These are phyloP conservation scores for Oryza coarctata DNA, from an alignment of 176 grass and related monocot genomes.

Conservation along the genomic window DNA sequence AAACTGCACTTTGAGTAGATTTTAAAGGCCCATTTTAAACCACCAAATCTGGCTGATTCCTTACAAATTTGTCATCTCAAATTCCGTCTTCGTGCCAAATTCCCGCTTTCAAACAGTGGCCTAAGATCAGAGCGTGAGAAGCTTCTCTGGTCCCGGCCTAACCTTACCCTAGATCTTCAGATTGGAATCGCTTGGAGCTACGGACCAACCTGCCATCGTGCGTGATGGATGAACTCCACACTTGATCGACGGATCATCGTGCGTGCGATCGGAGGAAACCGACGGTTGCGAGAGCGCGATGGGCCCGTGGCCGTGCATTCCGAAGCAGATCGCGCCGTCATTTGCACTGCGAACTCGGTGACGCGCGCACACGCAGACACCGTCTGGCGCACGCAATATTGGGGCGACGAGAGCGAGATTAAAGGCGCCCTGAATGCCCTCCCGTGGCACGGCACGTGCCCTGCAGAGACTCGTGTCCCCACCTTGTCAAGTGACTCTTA, in stretches of 20 bases:
- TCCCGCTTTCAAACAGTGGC: too few species aligned
- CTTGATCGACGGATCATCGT: not conserved
- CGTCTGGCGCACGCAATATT: not conserved
- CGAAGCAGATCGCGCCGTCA: conserved; percentile 26
- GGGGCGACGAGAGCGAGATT: not conserved
- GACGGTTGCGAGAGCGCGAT: not conserved
- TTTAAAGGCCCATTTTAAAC: too few species aligned
- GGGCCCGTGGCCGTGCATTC: not conserved
- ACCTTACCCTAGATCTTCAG: not conserved
- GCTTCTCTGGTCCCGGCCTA: not conserved
- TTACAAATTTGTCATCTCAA: too few species aligned
- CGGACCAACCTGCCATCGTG: not conserved
- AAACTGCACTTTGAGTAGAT: too few species aligned
- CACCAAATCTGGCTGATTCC: too few species aligned
- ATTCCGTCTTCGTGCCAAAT: too few species aligned
- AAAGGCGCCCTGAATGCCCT: conserved; percentile 24
- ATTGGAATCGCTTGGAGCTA: not conserved
- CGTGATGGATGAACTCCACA: not conserved
- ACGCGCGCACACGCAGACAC: not conserved
- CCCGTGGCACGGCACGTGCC: conserved; percentile 34
- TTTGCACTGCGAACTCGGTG: not conserved
- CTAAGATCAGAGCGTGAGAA: too few species aligned
- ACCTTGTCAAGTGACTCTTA: not conserved
- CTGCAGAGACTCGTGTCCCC: not conserved
- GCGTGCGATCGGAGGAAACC: not conserved